Base-by-base conservation (phyloP, 371 early-diverging fungal genomes). In the Blyttiomyces sp. region DNA sequence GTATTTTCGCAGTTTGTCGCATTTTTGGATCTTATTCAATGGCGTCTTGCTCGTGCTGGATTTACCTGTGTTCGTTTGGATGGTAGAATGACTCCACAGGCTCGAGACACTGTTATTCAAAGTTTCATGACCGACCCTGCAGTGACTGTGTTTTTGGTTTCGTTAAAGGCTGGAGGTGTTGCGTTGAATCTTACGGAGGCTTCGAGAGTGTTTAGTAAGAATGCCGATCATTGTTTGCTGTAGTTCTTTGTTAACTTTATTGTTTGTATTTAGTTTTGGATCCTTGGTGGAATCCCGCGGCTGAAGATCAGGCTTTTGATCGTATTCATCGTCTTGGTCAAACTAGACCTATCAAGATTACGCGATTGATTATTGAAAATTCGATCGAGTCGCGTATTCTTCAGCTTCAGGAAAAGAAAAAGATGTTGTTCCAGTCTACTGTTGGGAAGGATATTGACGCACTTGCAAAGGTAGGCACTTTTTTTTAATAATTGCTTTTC, bases 181-280 rank as follows among this genome's bases (percentile, higher is more conserved):
- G 98, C 96, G 0, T 75, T 98, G 39, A 98, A 98, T 68, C 74
- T 98, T 46, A 95, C 94, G 1, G 95, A 94, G 62, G 98, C 98
- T 0, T 90, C 88, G 63, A 81, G 87, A 21, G 95, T 96, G 3
- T 95, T 94, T 68, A 63, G 11, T 44, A 33, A 7, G 43, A 30
- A n/a, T 56, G 49, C n/a, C n/a, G n/a, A n/a, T 54, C 17, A 19
- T 13, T 54, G 17, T 54, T 33, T 9, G 11, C 7, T 33, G 33
- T 24, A 5, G 19, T 16, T 42, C 32, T 13, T 16, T 1, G 2
- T 24, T 21, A 6, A 11, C 13, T 0, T 49, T 57, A 9, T 28
- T 57, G 11, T 13, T 57, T 26, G 24, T 45, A 6, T 34, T 60
- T 24, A 17, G 59, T 68, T 11, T 50, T 65, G 59, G 72, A 68